phyloP scores from a whole-genome alignment of 768 basidiomycete genomes.

The Pleurotus eryngii region DNA sequence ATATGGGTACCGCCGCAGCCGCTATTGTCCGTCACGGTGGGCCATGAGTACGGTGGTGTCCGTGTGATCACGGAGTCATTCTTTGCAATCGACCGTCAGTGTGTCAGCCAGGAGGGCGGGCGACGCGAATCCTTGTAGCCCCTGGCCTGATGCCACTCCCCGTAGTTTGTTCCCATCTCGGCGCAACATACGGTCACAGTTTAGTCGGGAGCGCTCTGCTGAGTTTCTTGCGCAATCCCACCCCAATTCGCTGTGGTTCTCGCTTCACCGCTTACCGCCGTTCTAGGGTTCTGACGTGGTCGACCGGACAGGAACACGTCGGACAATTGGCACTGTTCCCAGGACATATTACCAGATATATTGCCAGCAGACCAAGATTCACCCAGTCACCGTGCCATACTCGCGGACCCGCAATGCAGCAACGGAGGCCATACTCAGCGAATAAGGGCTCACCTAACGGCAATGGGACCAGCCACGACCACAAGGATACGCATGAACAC shows the following conservation, averaged over 20 bases:
- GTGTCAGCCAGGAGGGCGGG: too few relatives aligned
- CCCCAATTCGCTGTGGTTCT: background rate
- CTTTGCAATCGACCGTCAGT: too few relatives aligned
- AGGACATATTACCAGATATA: background rate
- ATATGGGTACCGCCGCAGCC: background rate
- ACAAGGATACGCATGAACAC: background rate
- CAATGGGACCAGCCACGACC: background rate
- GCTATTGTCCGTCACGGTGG: too few relatives aligned
- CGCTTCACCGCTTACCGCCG: background rate
- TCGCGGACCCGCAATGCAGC: background rate
- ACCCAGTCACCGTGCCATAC: background rate
- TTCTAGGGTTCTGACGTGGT: conserved; percentile 3
- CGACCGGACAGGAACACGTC: background rate
- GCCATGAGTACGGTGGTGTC: background rate
- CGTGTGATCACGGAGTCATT: background rate
- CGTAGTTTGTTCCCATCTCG: background rate
- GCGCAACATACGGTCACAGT: background rate
- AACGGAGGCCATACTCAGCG: background rate
- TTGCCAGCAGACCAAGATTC: background rate
- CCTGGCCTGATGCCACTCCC: background rate
- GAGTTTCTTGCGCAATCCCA: background rate
- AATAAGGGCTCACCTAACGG: background rate
- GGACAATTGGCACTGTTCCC: background rate
- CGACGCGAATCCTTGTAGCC: background rate
- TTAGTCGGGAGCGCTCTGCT: background rate